Evolutionary conservation across 2,329 filamentous ascomycete genomes (phyloP).

Genomic region (Emericellopsis cladophorae): DNA sequence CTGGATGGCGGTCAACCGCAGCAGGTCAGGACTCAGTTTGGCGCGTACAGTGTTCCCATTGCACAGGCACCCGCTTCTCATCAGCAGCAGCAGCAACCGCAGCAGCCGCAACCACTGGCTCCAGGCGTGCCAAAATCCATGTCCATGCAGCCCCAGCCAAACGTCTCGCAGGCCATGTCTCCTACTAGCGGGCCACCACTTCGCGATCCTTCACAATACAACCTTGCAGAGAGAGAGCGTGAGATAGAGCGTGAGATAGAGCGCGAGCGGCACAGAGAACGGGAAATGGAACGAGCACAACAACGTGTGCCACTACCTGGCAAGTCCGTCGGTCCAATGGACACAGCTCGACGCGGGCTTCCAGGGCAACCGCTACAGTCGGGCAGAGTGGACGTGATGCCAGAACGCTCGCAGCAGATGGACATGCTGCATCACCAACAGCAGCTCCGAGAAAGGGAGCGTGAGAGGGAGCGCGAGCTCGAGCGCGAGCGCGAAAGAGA

Average conservation of each 20-base stretch:
- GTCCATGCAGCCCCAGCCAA: conserved; percentile 4
- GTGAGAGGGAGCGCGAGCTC: conserved; percentile 9
- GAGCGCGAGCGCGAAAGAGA: conserved; percentile 9
- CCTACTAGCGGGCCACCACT: conserved; percentile 3
- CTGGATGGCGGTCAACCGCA: conserved; percentile 22
- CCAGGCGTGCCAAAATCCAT: conserved; percentile 3
- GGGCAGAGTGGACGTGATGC: no score
- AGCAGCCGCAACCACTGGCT: conserved; percentile 4
- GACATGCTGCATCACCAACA: conserved; percentile 12
- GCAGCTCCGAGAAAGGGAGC: conserved; percentile 10
- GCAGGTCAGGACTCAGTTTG: conserved; percentile 22
- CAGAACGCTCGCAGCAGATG: conserved; percentile 15
- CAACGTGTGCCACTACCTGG: conserved; percentile 23
- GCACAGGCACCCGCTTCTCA: conserved; percentile 24
- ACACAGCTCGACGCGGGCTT: no score
- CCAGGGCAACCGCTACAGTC: no score
- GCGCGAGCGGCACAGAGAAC: conserved; percentile 23
- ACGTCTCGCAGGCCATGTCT: conserved; percentile 15
- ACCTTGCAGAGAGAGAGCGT: no score
- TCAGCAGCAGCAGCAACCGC: conserved; percentile 1
- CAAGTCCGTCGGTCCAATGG: no score
- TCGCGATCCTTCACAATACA: no score
- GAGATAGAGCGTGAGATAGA: conserved; percentile 23
- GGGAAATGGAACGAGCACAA: conserved; percentile 5
- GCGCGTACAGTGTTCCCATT: conserved; percentile 32